A percentile compares a stretch with the other conserved stretches of the same genome.
Evolutionary conservation across 371 early-diverging fungal genomes (phyloP).

Genomic region (Mortierella sp.): DNA sequence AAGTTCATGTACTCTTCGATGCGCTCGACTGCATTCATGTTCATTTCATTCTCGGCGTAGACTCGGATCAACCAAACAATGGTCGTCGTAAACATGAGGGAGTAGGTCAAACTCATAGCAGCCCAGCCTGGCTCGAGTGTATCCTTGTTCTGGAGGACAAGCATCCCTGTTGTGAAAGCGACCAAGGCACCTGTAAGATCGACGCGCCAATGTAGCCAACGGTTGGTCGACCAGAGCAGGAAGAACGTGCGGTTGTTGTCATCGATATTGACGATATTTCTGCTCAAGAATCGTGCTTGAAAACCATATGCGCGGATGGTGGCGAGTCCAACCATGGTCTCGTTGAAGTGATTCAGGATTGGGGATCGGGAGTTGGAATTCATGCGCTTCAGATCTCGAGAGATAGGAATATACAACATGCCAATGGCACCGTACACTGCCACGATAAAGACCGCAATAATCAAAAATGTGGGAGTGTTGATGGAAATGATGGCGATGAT

Average conservation of each 20-base stretch:
- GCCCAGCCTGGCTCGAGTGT: slow-evolving; percentile 72
- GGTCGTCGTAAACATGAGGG: slow-evolving; percentile 70
- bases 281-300: slow-evolving; percentile 57
- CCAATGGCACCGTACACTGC: slow-evolving; percentile 63
- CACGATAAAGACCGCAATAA: slow-evolving; percentile 55
- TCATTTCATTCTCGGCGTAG: slow-evolving; percentile 81
- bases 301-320: slow-evolving; percentile 61
- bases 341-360: slow-evolving; percentile 81
- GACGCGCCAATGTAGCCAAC: slow-evolving; percentile 82
- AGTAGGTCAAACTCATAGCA: slow-evolving; percentile 81
- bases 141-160: slow-evolving; percentile 56
- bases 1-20: slow-evolving; percentile 73
- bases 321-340: slow-evolving; percentile 61
- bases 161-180: slow-evolving; percentile 68
- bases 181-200: slow-evolving; percentile 79
- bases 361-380: slow-evolving; percentile 83
- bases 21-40: slow-evolving; percentile 75
- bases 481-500: slow-evolving; percentile 72
- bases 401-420: slow-evolving; percentile 75
- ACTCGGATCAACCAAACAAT: slow-evolving; percentile 85
- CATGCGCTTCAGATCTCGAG: slow-evolving; percentile 84
- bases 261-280: slow-evolving; percentile 58
- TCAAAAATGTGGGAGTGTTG: slow-evolving; percentile 69
- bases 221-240: slow-evolving; percentile 74
- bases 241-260: slow-evolving; percentile 73